Conservation (phyloP, 2,329 filamentous ascomycete species). For the Hymenoscyphus infarciens region DNA sequence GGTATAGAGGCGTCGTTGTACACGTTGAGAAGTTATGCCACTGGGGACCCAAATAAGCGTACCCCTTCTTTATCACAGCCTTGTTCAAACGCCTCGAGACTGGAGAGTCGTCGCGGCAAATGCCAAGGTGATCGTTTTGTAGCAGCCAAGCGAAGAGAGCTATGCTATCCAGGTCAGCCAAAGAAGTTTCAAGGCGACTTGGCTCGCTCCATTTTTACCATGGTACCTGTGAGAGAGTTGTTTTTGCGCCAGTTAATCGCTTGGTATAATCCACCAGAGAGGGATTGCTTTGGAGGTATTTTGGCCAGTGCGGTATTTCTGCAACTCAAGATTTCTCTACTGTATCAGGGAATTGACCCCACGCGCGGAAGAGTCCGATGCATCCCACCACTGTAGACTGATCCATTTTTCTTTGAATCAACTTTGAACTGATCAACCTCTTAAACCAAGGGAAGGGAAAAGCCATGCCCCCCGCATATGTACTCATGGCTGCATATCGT, state of each 20-base stretch:
- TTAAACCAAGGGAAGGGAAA: neutral
- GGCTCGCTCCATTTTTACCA: neutral
- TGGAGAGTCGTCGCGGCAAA: neutral
- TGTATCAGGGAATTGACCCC: constrained; percentile 1
- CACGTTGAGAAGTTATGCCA: too few relatives aligned
- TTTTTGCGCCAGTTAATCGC: neutral
- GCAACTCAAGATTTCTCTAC: neutral
- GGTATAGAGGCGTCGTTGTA: too few relatives aligned
- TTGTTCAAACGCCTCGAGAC: constrained; percentile 4
- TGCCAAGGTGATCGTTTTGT: neutral
- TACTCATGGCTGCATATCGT: constrained; percentile 1
- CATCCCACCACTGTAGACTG: constrained; percentile 2
- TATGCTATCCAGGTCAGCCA: neutral
- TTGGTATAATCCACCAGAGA: neutral
- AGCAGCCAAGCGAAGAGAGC: neutral
- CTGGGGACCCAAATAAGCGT: too few relatives aligned
- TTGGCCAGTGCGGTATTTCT: constrained; percentile 3
- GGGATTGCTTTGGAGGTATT: neutral
- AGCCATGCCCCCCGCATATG: constrained; percentile 1
- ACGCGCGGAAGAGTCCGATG: constrained; percentile 3
- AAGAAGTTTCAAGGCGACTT: constrained; percentile 1
- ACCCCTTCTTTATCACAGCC: neutral
- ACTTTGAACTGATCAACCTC: neutral
- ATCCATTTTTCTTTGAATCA: constrained; percentile 3
- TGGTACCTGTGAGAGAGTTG: neutral